phyloP scores from a whole-genome alignment of 805 yeast genomes.

The Saturnispora dispora region DNA sequence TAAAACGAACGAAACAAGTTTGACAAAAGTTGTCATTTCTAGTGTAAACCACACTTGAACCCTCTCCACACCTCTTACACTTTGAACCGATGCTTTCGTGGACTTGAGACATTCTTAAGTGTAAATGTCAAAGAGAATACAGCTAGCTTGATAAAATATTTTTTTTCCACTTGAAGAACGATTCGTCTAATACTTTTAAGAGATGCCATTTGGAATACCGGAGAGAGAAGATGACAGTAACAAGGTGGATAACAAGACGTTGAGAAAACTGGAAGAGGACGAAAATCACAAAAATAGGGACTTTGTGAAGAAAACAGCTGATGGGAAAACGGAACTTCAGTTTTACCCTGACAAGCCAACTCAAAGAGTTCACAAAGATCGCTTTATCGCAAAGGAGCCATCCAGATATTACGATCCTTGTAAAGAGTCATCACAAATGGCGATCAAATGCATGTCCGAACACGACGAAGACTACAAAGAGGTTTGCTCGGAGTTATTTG shows the following conservation, averaged over 20 bases:
- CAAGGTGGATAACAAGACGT: slow-evolving; percentile 22
- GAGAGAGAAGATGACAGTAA: slow-evolving; percentile 14
- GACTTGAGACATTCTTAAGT: slow-evolving; percentile 7
- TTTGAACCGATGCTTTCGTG: slow-evolving; percentile 10
- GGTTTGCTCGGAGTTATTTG: slow-evolving; percentile 72
- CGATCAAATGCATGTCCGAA: slow-evolving; percentile 71
- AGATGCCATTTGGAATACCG: slow-evolving; percentile 6
- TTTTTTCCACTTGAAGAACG: neutral
- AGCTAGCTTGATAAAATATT: neutral
- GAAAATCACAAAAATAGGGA: slow-evolving; percentile 31
- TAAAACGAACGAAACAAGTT: slow-evolving; percentile 60
- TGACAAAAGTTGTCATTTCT: slow-evolving; percentile 61
- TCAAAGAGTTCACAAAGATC: slow-evolving; percentile 53
- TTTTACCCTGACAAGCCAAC: slow-evolving; percentile 88
- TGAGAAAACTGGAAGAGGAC: slow-evolving; percentile 14
- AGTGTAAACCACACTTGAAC: slow-evolving; percentile 35
- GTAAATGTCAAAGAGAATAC: neutral
- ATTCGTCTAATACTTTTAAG: neutral
- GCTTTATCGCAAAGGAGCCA: slow-evolving; percentile 67
- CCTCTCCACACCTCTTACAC: slow-evolving; percentile 45
- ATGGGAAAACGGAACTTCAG: slow-evolving; percentile 40
- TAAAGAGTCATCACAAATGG: slow-evolving; percentile 79
- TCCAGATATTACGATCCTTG: slow-evolving; percentile 91
- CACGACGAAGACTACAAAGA: slow-evolving; percentile 62
- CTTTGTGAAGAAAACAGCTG: slow-evolving; percentile 39